A percentile compares a stretch with the other conserved stretches of the same genome.
phyloP scores from a whole-genome alignment of 441 rosid genomes.

The Erodium trifolium region DNA sequence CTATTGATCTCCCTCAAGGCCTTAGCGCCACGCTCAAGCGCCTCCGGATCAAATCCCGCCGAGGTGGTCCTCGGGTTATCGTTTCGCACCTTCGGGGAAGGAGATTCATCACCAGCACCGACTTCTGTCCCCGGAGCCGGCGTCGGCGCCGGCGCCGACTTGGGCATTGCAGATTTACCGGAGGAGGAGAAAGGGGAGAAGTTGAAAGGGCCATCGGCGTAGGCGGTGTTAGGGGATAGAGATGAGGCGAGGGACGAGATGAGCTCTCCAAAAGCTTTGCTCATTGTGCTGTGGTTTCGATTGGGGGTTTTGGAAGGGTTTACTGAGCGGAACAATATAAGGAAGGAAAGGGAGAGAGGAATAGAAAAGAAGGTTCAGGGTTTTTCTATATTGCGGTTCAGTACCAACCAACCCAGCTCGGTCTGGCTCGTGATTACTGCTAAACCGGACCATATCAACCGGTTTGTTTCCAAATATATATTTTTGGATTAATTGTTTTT shows the following conservation, averaged over 20 bases:
- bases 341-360: too few species aligned
- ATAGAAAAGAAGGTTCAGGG: too few species aligned
- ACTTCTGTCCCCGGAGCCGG: too few species aligned
- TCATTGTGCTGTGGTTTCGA: neutral
- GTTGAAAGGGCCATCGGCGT: neutral
- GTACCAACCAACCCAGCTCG: too few species aligned
- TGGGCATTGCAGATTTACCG: neutral
- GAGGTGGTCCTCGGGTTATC: slow-evolving; percentile 81
- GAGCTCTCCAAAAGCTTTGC: neutral
- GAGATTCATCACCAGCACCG: slow-evolving; percentile 21
- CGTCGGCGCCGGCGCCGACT: neutral
- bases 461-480: too few species aligned
- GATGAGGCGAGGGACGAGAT: neutral
- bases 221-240: too few species aligned
- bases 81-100: slow-evolving; percentile 42
- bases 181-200: neutral
- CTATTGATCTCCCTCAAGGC: slow-evolving; percentile 59
- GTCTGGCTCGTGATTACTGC: too few species aligned
- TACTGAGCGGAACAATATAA: too few species aligned
- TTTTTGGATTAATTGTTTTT: too few species aligned
- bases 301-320: too few species aligned
- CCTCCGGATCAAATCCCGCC: slow-evolving; percentile 87
- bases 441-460: too few species aligned
- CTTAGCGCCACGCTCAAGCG: slow-evolving; percentile 77
- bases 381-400: too few species aligned